Conservation (phyloP, 1,284 basidiomycete genomes). For the Ganoderma resinaceum region DNA sequence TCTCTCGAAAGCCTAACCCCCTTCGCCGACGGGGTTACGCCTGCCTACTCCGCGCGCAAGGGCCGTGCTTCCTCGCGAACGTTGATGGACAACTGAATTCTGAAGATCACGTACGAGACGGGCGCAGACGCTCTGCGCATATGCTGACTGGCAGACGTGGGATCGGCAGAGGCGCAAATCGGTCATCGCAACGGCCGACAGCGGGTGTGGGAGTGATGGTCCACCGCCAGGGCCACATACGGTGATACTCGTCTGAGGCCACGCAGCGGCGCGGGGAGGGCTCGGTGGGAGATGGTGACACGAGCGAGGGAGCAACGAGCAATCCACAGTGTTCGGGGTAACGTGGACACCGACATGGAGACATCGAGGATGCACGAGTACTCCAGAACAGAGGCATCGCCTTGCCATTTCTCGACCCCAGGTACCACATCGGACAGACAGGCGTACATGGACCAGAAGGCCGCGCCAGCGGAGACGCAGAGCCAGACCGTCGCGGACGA, state of each 20-base stretch:
- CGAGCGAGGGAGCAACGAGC: not conserved
- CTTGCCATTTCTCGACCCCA: not conserved
- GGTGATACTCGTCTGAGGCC: not conserved
- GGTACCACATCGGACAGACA: not conserved
- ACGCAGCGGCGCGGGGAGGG: not conserved
- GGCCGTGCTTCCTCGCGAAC: constrained; percentile 11
- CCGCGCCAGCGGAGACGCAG: constrained; percentile 5
- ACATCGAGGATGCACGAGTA: not conserved
- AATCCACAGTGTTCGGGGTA: not conserved
- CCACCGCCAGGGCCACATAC: not conserved
- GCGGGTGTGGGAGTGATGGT: not conserved
- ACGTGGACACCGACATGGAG: not conserved
- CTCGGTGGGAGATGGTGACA: not conserved
- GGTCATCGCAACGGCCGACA: constrained; percentile 3
- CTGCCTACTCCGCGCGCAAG: not conserved
- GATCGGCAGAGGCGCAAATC: constrained; percentile 7
- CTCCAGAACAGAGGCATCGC: not conserved
- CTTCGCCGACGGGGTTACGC: not conserved
- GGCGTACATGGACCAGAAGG: constrained; percentile 5
- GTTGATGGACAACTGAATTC: not conserved
- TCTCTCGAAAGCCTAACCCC: not conserved
- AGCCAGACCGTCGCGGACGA: not conserved
- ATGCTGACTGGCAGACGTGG: constrained; percentile 13
- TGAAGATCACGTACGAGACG: not conserved
- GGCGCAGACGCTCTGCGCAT: not conserved